Conservation (phyloP, 2,329 filamentous ascomycete species). For the Tolypocladium cylindrosporum region DNA sequence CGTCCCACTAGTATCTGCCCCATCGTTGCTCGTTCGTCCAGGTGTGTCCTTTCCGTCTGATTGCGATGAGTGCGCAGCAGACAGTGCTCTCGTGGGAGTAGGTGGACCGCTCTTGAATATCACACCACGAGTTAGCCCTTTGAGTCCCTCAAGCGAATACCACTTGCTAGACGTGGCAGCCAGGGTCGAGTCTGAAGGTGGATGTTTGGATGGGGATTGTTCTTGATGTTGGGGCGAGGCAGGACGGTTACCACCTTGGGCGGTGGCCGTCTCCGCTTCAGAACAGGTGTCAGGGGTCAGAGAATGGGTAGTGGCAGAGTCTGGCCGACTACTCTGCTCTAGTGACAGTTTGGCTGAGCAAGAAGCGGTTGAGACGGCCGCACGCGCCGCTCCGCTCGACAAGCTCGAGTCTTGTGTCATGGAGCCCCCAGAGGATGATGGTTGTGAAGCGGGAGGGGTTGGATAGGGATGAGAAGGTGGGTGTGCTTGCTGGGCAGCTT, state of each 20-base stretch:
- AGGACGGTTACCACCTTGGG: neutral
- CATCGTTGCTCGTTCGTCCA: conserved; percentile 28
- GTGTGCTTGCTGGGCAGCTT: conserved; percentile 12
- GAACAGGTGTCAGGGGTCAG: neutral
- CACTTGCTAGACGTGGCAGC: conserved; percentile 37
- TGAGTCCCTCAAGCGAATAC: conserved; percentile 58
- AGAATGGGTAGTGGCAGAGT: conserved; percentile 1
- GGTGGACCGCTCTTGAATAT: conserved; percentile 83
- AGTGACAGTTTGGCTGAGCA: conserved; percentile 2
- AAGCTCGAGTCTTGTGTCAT: conserved; percentile 16
- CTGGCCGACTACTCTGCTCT: conserved; percentile 1
- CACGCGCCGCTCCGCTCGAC: conserved; percentile 12
- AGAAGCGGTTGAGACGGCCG: conserved; percentile 11
- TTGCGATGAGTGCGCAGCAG: conserved; percentile 45
- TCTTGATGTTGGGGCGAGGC: neutral
- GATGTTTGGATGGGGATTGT: conserved; percentile 26
- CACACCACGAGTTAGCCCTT: conserved; percentile 74
- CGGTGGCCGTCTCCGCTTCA: neutral
- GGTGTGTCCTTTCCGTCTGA: conserved; percentile 32
- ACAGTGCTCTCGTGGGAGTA: conserved; percentile 81
- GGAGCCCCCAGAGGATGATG: conserved; percentile 26
- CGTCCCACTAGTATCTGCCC: conserved; percentile 37
- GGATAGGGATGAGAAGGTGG: conserved; percentile 33
- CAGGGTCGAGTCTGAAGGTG: conserved; percentile 35
- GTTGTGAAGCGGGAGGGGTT: conserved; percentile 46